Percentiles rank a stretch among this genome's conserved stretches.
phyloP scores from a whole-genome alignment of 164 flowering plant genomes.

The Chimonanthus salicifolius region DNA sequence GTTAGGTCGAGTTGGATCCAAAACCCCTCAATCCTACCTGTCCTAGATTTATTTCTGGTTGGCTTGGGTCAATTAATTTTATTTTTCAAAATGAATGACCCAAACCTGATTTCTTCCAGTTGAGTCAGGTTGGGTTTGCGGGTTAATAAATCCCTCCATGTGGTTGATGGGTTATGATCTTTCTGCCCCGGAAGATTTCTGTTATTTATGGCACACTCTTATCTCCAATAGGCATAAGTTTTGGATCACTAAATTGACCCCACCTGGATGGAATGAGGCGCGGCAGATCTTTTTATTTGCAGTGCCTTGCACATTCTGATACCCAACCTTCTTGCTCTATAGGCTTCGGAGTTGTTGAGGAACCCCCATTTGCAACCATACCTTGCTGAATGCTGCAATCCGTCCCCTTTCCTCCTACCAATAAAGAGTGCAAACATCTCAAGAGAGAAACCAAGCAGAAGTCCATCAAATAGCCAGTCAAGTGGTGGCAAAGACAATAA shows the following conservation, averaged over 20 bases:
- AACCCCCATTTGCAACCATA: constrained; percentile 73
- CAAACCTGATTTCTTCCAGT: too few species aligned
- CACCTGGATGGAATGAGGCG: not conserved
- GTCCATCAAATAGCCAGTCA: constrained; percentile 27
- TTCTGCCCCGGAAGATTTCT: too few species aligned
- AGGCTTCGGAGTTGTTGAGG: constrained; percentile 80
- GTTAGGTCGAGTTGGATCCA: too few species aligned
- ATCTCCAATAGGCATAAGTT: not conserved
- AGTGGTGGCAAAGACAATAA: constrained; percentile 25
- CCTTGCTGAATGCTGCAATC: constrained; percentile 43
- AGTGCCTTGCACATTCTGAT: constrained; percentile 7
- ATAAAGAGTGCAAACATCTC: constrained; percentile 33
- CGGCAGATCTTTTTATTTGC: not conserved
- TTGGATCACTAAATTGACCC: not conserved
- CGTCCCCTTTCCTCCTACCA: constrained; percentile 65
- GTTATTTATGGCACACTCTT: not conserved
- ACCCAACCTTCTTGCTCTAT: not conserved
- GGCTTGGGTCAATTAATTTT: too few species aligned
- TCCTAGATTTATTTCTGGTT: too few species aligned
- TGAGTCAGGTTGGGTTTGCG: too few species aligned
- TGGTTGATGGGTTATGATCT: not conserved
- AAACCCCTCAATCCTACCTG: too few species aligned
- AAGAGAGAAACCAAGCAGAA: constrained; percentile 37
- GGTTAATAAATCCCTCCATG: not conserved
- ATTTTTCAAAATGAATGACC: too few species aligned